Evolutionary conservation across 371 early-diverging fungal species (phyloP).

Genomic region (Saksenaea vasiformis): DNA sequence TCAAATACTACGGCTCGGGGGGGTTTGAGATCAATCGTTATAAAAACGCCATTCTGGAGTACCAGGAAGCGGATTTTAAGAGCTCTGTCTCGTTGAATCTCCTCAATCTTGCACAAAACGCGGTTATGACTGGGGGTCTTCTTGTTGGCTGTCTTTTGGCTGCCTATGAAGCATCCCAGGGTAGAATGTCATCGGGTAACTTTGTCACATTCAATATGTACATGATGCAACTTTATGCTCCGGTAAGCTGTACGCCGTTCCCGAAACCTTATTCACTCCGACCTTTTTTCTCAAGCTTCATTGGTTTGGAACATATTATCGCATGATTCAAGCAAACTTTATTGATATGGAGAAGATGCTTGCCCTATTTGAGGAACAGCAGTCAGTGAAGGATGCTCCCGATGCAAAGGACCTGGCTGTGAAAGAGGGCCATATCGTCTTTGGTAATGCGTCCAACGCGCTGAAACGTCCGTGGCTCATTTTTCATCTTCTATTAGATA

Average conservation of each 20-base stretch:
- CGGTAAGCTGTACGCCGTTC: conserved; percentile 29
- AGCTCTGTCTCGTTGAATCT: conserved; percentile 71
- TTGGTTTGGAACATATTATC: conserved; percentile 54
- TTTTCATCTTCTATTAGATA: conserved; percentile 32
- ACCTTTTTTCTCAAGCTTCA: conserved; percentile 21
- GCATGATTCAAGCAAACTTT: conserved; percentile 79
- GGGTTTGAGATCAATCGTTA: conserved; percentile 81
- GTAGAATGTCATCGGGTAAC: conserved; percentile 77
- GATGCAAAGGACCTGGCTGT: conserved; percentile 51
- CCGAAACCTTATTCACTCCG: neutral
- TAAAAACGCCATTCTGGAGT: conserved; percentile 70
- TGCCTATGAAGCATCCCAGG: conserved; percentile 75
- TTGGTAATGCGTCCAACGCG: conserved; percentile 46
- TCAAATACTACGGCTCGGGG: conserved; percentile 86
- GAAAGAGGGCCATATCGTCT: conserved; percentile 64
- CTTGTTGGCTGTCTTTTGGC: conserved; percentile 77
- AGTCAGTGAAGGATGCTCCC: conserved; percentile 66
- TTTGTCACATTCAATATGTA: conserved; percentile 89
- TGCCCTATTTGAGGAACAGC: conserved; percentile 75
- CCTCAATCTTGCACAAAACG: conserved; percentile 84
- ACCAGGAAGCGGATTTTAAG: conserved; percentile 81
- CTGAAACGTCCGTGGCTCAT: conserved; percentile 13
- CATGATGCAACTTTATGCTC: conserved; percentile 77
- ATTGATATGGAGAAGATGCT: conserved; percentile 95
- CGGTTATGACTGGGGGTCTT: conserved; percentile 83